Base-by-base conservation (phyloP, 176 grass and related monocot species). In the Cenchrus fungigraminus region DNA sequence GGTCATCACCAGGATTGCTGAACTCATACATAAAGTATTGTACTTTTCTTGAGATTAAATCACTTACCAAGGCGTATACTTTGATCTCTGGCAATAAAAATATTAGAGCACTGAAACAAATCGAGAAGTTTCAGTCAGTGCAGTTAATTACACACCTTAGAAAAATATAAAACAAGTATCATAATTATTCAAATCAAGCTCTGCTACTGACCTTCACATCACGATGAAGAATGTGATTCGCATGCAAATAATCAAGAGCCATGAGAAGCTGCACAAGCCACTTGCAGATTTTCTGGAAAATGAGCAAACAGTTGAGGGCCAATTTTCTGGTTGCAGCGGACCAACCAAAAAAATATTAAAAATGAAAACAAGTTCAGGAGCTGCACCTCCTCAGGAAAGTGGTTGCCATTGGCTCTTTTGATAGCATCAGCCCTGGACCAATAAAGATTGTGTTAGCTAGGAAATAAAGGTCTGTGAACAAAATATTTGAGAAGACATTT, bases 51-150 rank as follows among this genome's bases (percentile, higher is more conserved):
- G 25, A 68, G 34, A 58, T 40, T 50, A 84, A 62, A 47, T 68
- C 77, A 88, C 77, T 8, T 88, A 99, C 93, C 97, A 53, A 99
- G 88, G n/a, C 93, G 90, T 86, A 99, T 99, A 65, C 58, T 98
- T 85, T 95, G 93, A 75, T 98, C 96, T 86, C 91, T 98, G 31
- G 87, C 89, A 67, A 98, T 92, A 71, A 98, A 95, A 73, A 98
- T 98, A 78, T 98, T 98, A 12, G 96, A 98, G 81, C 96, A 98
- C 96, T 98, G 83, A 86, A 91, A 93, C n/a, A 88, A 88, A 77
- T 77, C 50, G 65, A 74, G 13, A 15, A 75, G 37, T 67, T 67
- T 80, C n/a, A 83, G 77, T 65, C 43, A 37, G 74, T 19, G 37
- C 0, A 40, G 68, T 10, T 63, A 56, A 81, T 22, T 57, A 70